phyloP scores from a whole-genome alignment of 352 stramenopile species.

The Nothophytophthora sp. region DNA sequence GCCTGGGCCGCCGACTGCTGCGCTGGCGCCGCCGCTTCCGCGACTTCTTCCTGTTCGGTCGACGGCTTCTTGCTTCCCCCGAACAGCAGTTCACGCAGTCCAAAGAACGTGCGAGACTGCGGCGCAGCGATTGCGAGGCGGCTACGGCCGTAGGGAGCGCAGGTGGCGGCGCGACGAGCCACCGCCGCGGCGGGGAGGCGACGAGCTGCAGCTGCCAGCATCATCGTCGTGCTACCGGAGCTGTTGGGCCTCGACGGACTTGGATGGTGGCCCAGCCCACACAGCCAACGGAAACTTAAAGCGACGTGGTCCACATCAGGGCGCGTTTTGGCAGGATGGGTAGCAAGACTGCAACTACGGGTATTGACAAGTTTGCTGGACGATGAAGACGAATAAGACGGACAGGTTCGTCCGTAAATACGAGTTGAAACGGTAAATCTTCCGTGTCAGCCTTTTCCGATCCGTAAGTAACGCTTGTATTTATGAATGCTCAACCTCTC shows the following conservation, averaged over 20 bases:
- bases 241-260: no score
- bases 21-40: constrained; percentile 6
- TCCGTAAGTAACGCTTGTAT: no score
- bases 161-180: constrained; percentile 10
- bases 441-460: no score
- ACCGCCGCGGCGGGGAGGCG: constrained; percentile 18
- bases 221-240: no score
- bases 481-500: background rate
- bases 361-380: no score
- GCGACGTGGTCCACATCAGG: no score
- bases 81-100: constrained; percentile 67
- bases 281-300: no score
- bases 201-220: constrained; percentile 29
- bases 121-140: constrained; percentile 1
- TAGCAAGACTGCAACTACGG: no score
- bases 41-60: constrained; percentile 15
- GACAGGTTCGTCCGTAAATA: no score
- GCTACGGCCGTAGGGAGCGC: constrained; percentile 1
- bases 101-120: constrained; percentile 61
- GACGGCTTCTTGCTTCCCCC: constrained; percentile 45
- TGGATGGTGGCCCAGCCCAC: constrained; percentile 3
- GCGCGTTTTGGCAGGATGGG: no score
- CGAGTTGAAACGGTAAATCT: no score
- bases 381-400: no score
- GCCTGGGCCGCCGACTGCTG: constrained; percentile 1